These are phyloP conservation scores for Vigna reflexopilosa DNA, from an alignment of 306 rosid genomes.

Conservation along the genomic window DNA sequence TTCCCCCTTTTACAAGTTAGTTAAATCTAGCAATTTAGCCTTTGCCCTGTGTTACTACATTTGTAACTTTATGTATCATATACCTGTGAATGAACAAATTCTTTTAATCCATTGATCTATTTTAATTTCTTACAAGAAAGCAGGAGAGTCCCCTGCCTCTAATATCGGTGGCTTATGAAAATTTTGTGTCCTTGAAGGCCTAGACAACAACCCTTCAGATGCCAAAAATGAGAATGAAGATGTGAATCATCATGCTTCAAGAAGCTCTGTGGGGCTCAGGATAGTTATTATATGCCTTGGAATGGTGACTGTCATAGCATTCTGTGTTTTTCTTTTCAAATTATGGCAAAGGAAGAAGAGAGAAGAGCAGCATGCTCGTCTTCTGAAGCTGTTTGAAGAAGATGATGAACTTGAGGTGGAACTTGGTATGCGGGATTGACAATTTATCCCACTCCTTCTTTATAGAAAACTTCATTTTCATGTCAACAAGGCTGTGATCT, in stretches of 20 bases:
- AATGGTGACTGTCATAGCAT: slow-evolving; percentile 54
- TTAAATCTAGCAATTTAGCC: slow-evolving; percentile 1
- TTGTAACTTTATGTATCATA: not conserved
- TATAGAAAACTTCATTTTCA: slow-evolving; percentile 33
- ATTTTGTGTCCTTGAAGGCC: slow-evolving; percentile 46
- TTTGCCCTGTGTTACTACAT: not conserved
- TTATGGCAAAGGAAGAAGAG: slow-evolving; percentile 90
- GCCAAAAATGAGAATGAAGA: slow-evolving; percentile 50
- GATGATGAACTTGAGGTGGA: slow-evolving; percentile 95
- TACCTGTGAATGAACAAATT: not conserved
- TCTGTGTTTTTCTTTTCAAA: slow-evolving; percentile 62
- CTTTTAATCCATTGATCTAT: not conserved
- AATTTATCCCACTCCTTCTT: slow-evolving; percentile 34
- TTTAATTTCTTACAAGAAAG: slow-evolving; percentile 12
- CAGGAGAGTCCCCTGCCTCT: not conserved
- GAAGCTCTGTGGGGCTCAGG: slow-evolving; percentile 59
- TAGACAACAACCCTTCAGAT: slow-evolving; percentile 58
- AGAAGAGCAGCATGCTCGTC: slow-evolving; percentile 86
- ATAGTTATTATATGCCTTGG: slow-evolving; percentile 57
- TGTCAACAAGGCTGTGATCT: slow-evolving; percentile 17
- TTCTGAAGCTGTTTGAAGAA: slow-evolving; percentile 87
- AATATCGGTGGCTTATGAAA: slow-evolving; percentile 35
- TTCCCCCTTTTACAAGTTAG: slow-evolving; percentile 1
- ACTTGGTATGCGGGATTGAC: slow-evolving; percentile 84
- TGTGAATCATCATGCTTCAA: slow-evolving; percentile 43